Base-by-base conservation (phyloP, 352 stramenopile species). In the Pythium periplocum region DNA sequence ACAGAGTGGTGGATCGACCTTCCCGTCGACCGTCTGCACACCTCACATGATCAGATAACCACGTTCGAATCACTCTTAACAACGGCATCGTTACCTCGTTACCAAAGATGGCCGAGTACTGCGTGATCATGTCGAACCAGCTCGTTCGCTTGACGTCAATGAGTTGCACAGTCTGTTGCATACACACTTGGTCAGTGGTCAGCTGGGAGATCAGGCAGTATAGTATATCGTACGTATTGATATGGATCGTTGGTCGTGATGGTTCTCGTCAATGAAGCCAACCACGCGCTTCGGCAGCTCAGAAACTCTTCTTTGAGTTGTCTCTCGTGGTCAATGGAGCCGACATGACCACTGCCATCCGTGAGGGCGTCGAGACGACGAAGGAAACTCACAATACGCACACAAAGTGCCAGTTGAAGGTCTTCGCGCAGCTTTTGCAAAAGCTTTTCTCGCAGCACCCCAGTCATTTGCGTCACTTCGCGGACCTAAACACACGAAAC, bases 41-140 rank as follows among this genome's bases (percentile, higher is more conserved):
- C 17, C 17, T 26, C 17, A 12, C 43, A 12, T 42, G 38, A 42
- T 42, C 7, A 12, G 7, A 40, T 31, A 45, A 45, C 38, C 46
- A 34, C 17, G 55, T 36, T 17, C 6, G 3, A 48, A 26, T 26
- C 17, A 26, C 17, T 26, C 11, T 38, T 17, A 17, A 37, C 45
- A 48, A 12, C 34, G 32, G 36, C 7, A 34, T 52, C 12, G 8
- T 32, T 11, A 86, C 78, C 62, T 90, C 75, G 49, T 72, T 90
- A 12, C 84, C 84, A 47, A 96, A 96, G 54, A 96, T 96, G 6
- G 86, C 86, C 44, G 83, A 93, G 64, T 95, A 96, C 55, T 96
- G 86, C 6, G 85, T 96, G 49, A 96, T 90, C 69, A 93, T 83
- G 45, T 96, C 85, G 53, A 96, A 95, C 86, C 84, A 95, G 62